A percentile compares a stretch with the other conserved stretches of the same genome.
Conservation (phyloP, 2,329 filamentous ascomycete species). For the Aureobasidium sp. region DNA sequence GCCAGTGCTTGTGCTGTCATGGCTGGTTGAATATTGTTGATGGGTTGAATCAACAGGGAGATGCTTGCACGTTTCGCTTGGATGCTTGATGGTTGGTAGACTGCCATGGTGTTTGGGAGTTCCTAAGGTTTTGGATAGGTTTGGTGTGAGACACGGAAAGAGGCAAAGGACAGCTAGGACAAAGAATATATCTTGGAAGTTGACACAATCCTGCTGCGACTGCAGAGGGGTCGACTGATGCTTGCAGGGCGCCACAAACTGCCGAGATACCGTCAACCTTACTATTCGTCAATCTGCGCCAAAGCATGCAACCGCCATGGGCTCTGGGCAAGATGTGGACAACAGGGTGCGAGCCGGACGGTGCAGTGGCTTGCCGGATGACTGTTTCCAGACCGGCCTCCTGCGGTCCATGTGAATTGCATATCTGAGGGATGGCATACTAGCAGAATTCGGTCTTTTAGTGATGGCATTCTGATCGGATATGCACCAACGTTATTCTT, state of each 20-base stretch:
- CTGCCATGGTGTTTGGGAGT: background rate
- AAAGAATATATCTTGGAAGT: background rate
- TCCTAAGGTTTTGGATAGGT: background rate
- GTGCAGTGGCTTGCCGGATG: background rate
- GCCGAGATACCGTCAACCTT: background rate
- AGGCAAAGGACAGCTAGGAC: background rate
- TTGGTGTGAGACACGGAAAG: background rate
- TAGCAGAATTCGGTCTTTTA: background rate
- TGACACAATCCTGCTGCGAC: background rate
- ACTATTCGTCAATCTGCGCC: background rate
- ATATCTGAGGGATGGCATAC: background rate
- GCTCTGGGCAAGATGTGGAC: background rate
- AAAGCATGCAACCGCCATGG: background rate
- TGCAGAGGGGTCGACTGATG: background rate
- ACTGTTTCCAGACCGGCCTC: background rate
- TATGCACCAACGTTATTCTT: background rate
- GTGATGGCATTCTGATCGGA: background rate
- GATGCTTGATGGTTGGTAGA: background rate
- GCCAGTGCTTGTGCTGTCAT: background rate
- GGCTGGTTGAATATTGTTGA: background rate
- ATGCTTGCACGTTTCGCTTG: conserved; percentile 3
- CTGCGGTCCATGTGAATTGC: background rate
- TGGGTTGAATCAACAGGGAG: background rate
- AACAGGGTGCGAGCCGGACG: background rate
- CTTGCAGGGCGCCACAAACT: background rate